Evolutionary conservation across 2,329 filamentous ascomycete genomes (phyloP), one percentile per base, ranked within the genome.

Genomic region (Fusarium dlaminii): DNA sequence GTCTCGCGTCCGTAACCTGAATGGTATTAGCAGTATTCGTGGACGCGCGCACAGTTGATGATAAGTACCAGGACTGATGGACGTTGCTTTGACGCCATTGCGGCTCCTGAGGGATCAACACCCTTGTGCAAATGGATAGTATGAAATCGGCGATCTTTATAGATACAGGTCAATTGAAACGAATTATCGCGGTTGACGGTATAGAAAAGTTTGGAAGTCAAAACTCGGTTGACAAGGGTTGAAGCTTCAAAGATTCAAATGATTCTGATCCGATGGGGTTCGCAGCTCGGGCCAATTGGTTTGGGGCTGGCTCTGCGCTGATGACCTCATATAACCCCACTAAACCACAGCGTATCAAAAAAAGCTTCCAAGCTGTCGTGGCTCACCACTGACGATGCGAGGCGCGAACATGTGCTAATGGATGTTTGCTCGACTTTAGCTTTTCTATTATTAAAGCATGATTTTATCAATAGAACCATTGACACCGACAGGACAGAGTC

Each of bases 41-140:
- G 27, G 59, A 59, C 58, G 67, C 51, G 61, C 51, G 59, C 57
- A 71, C 46, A 62, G n/a, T 48, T 63, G 57, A 66, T 54, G 69
- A 65, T 52, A 67, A 84, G 62, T 84, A 91, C 90, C 81, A 91
- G 83, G 68, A 91, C 89, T 59, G 90, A 90, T n/a, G 77, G 77
- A 22, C 88, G 86, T 78, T 89, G 85, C 80, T 90, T 91, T 59
- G 84, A 83, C 72, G 84, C 81, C 85, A 86, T 86, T 68, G 56
- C 68, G 60, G 65, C 66, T 54, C 22, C 40, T 52, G 6, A 51
- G 45, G 51, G 36, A 66, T 42, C 46, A 52, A 30, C 36, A 36
- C 51, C 56, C 51, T 57, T 32, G 27, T 13, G 22, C 30, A 36
- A 48, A 29, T 42, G 13, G 15, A 14, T 7, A 40, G 17, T 17